phyloP scores from a whole-genome alignment of 345 rosid genomes.

The Gossypium stocksii region DNA sequence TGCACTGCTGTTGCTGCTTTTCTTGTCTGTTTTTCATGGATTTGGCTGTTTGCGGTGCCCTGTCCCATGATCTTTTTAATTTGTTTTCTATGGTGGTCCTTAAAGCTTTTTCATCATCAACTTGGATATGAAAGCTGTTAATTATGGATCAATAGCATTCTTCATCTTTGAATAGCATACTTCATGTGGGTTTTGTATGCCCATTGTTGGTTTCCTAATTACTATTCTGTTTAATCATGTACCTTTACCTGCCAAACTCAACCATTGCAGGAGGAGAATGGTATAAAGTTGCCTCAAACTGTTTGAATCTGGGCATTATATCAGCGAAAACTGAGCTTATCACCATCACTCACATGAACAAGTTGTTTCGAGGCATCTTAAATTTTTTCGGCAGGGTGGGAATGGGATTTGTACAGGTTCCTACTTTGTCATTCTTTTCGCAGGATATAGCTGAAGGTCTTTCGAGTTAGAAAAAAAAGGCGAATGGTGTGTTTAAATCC shows the following conservation, averaged over 20 bases:
- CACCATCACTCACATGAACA: neutral
- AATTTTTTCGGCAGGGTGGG: slow-evolving; percentile 9
- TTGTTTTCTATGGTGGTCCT: neutral
- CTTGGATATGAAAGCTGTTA: neutral
- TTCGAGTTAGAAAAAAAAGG: slow-evolving; percentile 14
- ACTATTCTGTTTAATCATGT: neutral
- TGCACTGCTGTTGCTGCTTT: neutral
- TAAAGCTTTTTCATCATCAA: neutral
- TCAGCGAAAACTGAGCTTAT: neutral
- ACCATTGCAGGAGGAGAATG: slow-evolving; percentile 42
- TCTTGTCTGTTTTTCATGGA: neutral
- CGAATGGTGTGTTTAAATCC: neutral
- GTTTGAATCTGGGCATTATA: slow-evolving; percentile 21
- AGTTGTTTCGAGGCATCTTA: slow-evolving; percentile 15
- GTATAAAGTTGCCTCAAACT: slow-evolving; percentile 18
- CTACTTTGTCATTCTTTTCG: slow-evolving; percentile 14
- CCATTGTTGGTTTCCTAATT: neutral
- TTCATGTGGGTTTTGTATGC: neutral
- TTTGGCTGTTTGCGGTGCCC: neutral
- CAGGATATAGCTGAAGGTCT: slow-evolving; percentile 4
- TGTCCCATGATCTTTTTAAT: neutral
- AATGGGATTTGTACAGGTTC: slow-evolving; percentile 29
- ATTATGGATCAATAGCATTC: neutral
- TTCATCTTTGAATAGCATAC: neutral
- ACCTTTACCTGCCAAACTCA: slow-evolving; percentile 2